Base-by-base conservation (phyloP, 257 asterid genomes). In the Fraxinus anomala region DNA sequence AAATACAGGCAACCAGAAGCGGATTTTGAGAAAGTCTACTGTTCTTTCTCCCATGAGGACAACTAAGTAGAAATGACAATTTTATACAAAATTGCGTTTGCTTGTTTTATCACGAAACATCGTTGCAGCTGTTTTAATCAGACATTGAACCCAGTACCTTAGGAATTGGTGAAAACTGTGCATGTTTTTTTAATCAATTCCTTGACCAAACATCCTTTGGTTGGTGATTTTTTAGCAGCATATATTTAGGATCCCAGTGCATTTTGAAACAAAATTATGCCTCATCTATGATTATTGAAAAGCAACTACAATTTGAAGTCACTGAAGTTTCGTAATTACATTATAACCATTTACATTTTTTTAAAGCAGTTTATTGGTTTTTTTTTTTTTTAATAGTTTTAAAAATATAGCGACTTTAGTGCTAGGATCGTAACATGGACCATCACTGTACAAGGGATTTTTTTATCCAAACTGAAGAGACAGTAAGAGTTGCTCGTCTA, bases 11-110 rank as follows among this genome's bases (percentile, higher is more conserved):
- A 68, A 49, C 72, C 34, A 54, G n/a, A 42, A 28, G 16, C 10
- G 70, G 28, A 44, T 40, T 8, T 61, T 65, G 71, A 26, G 56
- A 19, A 71, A 76, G 77, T 42, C 73, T 42, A 70, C 31, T 56
- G 19, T 76, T 71, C 75, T 47, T 69, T 33, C 66, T 71, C 63
- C 16, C 28, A 17, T 40, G 36, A 69, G n/a, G 12, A 75, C 49
- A 21, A 61, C 24, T 6, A 61, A 61, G 68, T 61, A 2, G 28
- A 61, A 9, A 23, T 61, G 12, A 10, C 4, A 23, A 23, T 21
- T 61, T 61, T 24, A 23, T 61, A 61, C 33, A 51, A 61, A 61
- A 21, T 21, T 61, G 68, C 1, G 9, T 61, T 61, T 61, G 30
- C 14, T 23, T 6, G 13, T 61, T 21, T 61, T 7, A 9, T 61